Base-by-base conservation (phyloP, 2,329 filamentous ascomycete species). In the Dryadomyces sulphureus region DNA sequence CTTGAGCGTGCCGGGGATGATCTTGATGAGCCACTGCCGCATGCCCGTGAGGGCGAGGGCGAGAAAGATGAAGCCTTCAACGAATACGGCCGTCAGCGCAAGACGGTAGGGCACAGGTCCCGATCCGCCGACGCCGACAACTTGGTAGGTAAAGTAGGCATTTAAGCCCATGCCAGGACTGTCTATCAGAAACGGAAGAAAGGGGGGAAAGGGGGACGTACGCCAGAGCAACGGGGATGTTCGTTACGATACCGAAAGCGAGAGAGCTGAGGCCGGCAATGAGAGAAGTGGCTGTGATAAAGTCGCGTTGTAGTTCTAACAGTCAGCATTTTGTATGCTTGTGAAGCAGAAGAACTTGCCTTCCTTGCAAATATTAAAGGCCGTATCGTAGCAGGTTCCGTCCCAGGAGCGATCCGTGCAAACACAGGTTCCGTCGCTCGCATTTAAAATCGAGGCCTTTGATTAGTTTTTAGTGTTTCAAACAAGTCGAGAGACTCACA, bases 211-310 rank as follows among this genome's bases (percentile, higher is more conserved):
- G 34, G 42, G 14, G 48, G 2, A 64, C 69, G 75, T 58, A 84
- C 83, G 77, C 83, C 34, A 86, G 63, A 7, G 79, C 80, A 46
- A 87, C 81, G 0, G 86, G 85, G 45, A 92, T 72, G 54, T 93
- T 93, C 24, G 86, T 87, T 45, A 89, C 69, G 19, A 90, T 70
- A 4, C 87, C 86, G 65, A 93, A 90, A 49, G 73, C 68, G 54
- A 93, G 79, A 21, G 80, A 83, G 1, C 82, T 74, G 48, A 92
- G 67, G 7, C 84, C 85, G 6, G 84, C 70, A 44, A 92, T 75
- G 9, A 84, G 84, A n/a, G 85, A 82, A 1, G 87, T 93, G 4
- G 84, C 83, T 1, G 86, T 93, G 48, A 92, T 79, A 17, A 92
- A 66, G 59, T 93, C 86, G 27, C 81, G 75, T 53, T 84, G 81